Base-by-base conservation (phyloP, 352 stramenopile genomes). In the Phytophthora sp. region DNA sequence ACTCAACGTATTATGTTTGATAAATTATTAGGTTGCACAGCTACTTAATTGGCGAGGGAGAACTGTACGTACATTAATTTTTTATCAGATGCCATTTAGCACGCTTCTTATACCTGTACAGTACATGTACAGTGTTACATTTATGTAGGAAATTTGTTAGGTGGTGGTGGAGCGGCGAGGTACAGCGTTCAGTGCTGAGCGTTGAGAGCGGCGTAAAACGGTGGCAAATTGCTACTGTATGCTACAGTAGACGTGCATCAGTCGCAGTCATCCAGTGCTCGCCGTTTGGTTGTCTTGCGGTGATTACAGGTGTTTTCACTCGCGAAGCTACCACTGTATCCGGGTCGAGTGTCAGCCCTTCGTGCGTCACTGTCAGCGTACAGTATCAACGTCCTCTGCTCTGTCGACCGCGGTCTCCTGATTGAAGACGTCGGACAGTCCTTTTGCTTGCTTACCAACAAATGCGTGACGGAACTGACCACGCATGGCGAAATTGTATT, bases 261-360 rank as follows among this genome's bases (percentile, higher is more conserved):
- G 38, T 4, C 7, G 27, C 63, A 67, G 49, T 67, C 42, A 59
- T 62, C 50, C 35, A 27, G 26, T 63, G 63, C 35, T 8, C 49
- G 44, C 57, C 58, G 57, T 68, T 58, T 18, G 64, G 44, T 72
- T 67, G 64, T 68, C 24, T 12, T 46, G 64, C 64, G 3, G 21
- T 15, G 44, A 68, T 72, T 67, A 58, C 64, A 72, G 27, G 64
- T 68, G 64, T 66, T 71, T 64, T 35, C 27, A 46, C 16, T 38
- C 27, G 51, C 36, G 53, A 59, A 57, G 52, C 61, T 57, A 62
- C 39, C 46, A 26, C 12, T 41, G 15, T 41, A 41, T 16, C 31
- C 8, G 44, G 11, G 59, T 44, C 57, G 7, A n/a, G 8, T 33
- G 12, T 57, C 18, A 15, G n/a, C 16, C n/a, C 8, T n/a, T 56